Evolutionary conservation across 257 asterid genomes (phyloP), one percentile per base, ranked within the genome.

Genomic region (Solanum paucissectum): DNA sequence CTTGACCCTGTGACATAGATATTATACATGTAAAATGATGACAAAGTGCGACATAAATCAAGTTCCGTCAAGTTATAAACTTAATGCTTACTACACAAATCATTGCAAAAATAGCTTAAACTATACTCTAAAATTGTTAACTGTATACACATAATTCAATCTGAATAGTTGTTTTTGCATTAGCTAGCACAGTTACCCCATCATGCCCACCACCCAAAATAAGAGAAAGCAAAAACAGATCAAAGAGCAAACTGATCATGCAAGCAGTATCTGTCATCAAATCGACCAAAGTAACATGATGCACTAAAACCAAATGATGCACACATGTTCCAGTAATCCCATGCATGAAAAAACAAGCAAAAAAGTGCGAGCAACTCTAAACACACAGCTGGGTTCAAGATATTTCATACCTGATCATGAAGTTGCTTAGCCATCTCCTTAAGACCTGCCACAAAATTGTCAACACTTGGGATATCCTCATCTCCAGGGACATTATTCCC

Each of bases 371-470:
- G 23, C 83, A 71, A 27, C 71, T 27, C 46, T 62, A 38, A 38
- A 71, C 88, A 58, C 29, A 77, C 3, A 21, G 77, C 38, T 16
- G 86, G 86, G 82, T 81, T 38, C n/a, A 52, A 81, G 90, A 83
- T 36, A 64, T 38, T 33, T 88, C 91, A 89, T 52, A 96, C 99
- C 98, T 95, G 95, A 89, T 89, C 89, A 83, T 83, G 87, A 82
- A 87, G 74, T 87, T 91, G 94, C 92, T 93, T 93, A 13, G 98
- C 98, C 98, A 96, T 95, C 90, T 96, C 99, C 93, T 90, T 94
- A 82, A 97, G 94, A 74, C 98, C 99, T n/a, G 99, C 98, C 55
- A 97, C 98, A 88, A 96, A 97, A 74, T 98, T 93, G 86, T 96
- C 97, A 72, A 97, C 96, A 89, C 98, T 96, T 23, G 98, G 98